These are phyloP conservation scores for Plectosphaerella cucumerina DNA, from an alignment of 2,329 filamentous ascomycete genomes.

Conservation along the genomic window DNA sequence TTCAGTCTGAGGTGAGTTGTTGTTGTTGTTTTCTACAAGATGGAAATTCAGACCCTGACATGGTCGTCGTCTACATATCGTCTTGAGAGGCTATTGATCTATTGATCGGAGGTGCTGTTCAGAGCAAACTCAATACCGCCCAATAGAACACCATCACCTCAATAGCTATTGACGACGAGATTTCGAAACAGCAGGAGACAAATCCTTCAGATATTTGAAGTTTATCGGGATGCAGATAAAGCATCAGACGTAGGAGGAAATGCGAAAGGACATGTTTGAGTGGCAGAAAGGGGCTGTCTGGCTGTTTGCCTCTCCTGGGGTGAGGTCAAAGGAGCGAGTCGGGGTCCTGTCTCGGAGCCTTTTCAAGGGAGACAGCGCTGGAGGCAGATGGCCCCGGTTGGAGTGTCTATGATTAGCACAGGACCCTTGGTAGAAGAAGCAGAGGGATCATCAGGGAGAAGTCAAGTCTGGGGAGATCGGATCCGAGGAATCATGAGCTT, in stretches of 20 bases:
- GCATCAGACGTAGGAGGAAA: neutral
- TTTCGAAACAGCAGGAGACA: neutral
- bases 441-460: too few species aligned
- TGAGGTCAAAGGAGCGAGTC: too few species aligned
- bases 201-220: neutral
- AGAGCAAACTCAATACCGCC: neutral
- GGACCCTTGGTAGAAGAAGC: too few species aligned
- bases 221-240: neutral
- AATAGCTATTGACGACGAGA: neutral
- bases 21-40: neutral
- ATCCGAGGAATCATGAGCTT: too few species aligned
- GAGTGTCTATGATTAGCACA: too few species aligned
- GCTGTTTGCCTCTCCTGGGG: neutral
- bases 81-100: neutral
- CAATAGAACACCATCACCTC: neutral
- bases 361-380: too few species aligned
- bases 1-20: neutral
- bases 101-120: neutral
- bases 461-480: too few species aligned
- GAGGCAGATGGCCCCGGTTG: too few species aligned
- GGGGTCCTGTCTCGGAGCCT: too few species aligned
- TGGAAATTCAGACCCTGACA: too few species aligned
- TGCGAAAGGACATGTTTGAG: neutral
- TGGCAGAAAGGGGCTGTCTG: neutral
- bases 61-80: too few species aligned